Evolutionary conservation across 768 basidiomycete genomes (phyloP), one percentile per base, ranked within the genome.

Genomic region (Rhodotorula toruloides): DNA sequence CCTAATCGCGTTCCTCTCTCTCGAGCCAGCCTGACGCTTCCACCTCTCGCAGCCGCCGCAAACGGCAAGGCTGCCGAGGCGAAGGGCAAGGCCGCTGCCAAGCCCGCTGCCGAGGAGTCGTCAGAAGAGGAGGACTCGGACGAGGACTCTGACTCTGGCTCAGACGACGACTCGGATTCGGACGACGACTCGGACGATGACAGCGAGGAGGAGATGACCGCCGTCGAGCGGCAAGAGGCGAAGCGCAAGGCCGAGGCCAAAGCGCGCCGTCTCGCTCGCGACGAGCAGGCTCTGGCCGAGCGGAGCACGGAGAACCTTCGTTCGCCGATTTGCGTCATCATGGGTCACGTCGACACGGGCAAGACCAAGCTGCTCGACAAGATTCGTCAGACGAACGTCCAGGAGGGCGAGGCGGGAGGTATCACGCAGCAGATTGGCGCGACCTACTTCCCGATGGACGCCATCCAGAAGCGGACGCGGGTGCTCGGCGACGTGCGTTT

Each of bases 351-450:
- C 83, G 96, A 99, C 82, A 97, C 93, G 8, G 96, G 96, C 66
- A 99, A 99, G 80, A 99, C 96, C 21, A 97, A 96, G 79, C 81
- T 99, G 44, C 79, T 99, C 73, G 96, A 99, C 78, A 98, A 97
- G 91, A 99, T 99, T 77, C 92, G 96, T 72, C 94, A 98, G 87
- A 98, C 94, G 9, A 97, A 97, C 72, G 96, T 99, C 29, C 93
- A 97, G 79, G 96, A 97, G 77, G 96, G 96, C 60, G 96, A 99
- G 84, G 96, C 96, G 5, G 96, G 96, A 72, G 96, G 96, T 80
- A 99, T 99, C 78, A 99, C 96, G 0, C 96, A 98, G 78, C 96
- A 99, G 78, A 99, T 99, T 72, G 96, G 96, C 82, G 96, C 96
- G 29, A 98, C 96, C 0, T 99, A 93, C 81, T 98, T 99, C 85